phyloP scores from a whole-genome alignment of 345 rosid species.

The Garcia nutans region DNA sequence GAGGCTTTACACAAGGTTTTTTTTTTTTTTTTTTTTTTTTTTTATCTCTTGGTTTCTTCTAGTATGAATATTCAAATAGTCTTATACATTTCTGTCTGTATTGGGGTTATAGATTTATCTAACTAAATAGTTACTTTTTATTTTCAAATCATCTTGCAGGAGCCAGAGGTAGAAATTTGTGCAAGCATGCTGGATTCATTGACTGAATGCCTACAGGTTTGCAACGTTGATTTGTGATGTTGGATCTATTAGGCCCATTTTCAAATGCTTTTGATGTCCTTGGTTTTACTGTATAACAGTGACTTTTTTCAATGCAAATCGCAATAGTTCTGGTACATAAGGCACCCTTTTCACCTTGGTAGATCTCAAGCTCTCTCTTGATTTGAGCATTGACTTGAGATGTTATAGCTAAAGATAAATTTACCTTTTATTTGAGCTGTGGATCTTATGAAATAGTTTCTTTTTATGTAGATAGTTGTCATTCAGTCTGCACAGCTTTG shows the following conservation, averaged over 20 bases:
- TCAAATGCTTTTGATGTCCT: not conserved
- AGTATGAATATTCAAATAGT: not conserved
- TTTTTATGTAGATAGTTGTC: not conserved
- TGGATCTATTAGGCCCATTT: not conserved
- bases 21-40: not conserved
- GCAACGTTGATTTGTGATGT: slow-evolving; percentile 10
- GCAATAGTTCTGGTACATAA: not conserved
- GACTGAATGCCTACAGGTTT: slow-evolving; percentile 95
- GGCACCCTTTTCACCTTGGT: not conserved
- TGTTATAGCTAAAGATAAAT: not conserved
- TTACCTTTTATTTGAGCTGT: not conserved
- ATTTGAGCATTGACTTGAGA: not conserved
- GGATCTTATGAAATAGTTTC: not conserved
- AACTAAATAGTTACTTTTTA: not conserved
- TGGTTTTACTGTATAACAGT: not conserved
- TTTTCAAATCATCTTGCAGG: slow-evolving; percentile 50
- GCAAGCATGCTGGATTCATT: slow-evolving; percentile 95
- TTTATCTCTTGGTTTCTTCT: not conserved
- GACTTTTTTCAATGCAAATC: not conserved
- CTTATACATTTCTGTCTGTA: not conserved
- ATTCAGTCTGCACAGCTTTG: not conserved
- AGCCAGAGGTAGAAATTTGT: slow-evolving; percentile 94
- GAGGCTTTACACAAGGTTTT: slow-evolving; percentile 94
- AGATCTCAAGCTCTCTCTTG: not conserved
- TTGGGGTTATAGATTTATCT: not conserved